These are phyloP conservation scores for Fusarium verticillioides DNA, from an alignment of 2,329 filamentous ascomycete species.

Conservation along the genomic window DNA sequence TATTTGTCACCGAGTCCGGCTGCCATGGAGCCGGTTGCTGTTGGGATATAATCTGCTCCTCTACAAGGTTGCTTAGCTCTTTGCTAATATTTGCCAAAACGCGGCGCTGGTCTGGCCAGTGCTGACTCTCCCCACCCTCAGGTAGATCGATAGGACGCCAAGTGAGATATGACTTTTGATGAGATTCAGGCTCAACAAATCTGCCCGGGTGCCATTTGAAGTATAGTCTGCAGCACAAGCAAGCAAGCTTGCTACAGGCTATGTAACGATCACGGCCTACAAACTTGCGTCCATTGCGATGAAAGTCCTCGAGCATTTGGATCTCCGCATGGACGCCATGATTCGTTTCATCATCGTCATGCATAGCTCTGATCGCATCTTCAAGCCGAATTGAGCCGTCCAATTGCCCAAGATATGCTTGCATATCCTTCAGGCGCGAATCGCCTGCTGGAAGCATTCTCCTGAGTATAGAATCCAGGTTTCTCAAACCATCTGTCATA, in stretches of 20 bases:
- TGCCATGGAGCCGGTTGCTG: constrained; percentile 3
- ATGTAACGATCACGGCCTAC: constrained; percentile 56
- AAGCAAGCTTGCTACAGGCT: constrained; percentile 63
- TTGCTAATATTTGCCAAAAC: constrained; percentile 9
- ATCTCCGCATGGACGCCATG: constrained; percentile 35
- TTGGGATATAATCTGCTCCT: constrained; percentile 4
- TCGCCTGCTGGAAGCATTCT: constrained; percentile 45
- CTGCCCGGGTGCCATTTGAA: constrained; percentile 53
- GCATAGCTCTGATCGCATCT: constrained; percentile 10
- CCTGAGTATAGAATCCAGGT: constrained; percentile 46
- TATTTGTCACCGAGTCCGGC: constrained; percentile 28
- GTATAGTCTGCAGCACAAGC: constrained; percentile 60
- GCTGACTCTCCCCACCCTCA: not conserved
- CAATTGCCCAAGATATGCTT: constrained; percentile 1
- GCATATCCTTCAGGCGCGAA: not conserved
- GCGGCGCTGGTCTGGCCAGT: constrained; percentile 18
- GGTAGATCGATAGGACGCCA: constrained; percentile 50
- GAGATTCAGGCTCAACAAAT: constrained; percentile 49
- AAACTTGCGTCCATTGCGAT: constrained; percentile 48
- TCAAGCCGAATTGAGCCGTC: constrained; percentile 2
- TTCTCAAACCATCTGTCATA: constrained; percentile 42
- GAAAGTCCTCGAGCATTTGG: constrained; percentile 58
- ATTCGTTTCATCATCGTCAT: constrained; percentile 28
- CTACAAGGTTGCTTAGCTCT: constrained; percentile 15
- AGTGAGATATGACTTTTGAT: constrained; percentile 54